Evolutionary conservation across 495 filamentous ascomycete species (phyloP).

Genomic region (Talaromyces wortmannii): DNA sequence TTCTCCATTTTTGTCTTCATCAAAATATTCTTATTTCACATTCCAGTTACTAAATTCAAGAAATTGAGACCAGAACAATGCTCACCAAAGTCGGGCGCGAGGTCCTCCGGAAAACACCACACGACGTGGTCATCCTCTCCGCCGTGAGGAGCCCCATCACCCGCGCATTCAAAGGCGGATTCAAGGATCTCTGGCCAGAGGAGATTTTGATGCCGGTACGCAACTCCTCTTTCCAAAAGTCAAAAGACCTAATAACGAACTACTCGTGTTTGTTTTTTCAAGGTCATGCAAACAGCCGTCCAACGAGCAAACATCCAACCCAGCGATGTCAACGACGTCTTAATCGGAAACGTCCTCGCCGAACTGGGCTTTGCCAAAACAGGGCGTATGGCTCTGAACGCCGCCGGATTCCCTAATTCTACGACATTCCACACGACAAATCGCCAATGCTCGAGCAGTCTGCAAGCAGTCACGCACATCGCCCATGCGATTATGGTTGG

Average conservation of each 20-base stretch:
- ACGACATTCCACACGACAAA: slow-evolving; percentile 67
- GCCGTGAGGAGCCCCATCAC: slow-evolving; percentile 66
- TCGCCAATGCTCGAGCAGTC: slow-evolving; percentile 83
- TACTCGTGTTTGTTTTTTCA: too few relatives aligned
- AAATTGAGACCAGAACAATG: background rate
- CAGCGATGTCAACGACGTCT: slow-evolving; percentile 63
- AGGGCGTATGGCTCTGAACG: slow-evolving; percentile 71
- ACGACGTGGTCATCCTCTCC: slow-evolving; percentile 85
- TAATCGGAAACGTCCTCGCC: slow-evolving; percentile 73
- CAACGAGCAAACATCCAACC: slow-evolving; percentile 27
- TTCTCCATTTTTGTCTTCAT: background rate
- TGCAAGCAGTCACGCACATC: slow-evolving; percentile 81
- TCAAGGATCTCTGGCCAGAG: slow-evolving; percentile 83
- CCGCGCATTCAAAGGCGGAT: slow-evolving; percentile 67
- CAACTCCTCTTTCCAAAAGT: too few relatives aligned
- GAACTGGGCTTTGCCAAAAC: slow-evolving; percentile 80
- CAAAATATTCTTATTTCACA: background rate
- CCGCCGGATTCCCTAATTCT: slow-evolving; percentile 82
- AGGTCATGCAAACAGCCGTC: slow-evolving; percentile 42
- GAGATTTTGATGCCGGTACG: slow-evolving; percentile 57
- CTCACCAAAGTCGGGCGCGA: slow-evolving; percentile 2
- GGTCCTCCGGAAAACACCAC: slow-evolving; percentile 54
- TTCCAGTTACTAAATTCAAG: background rate
- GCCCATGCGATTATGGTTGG: slow-evolving; percentile 69
- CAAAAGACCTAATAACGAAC: too few relatives aligned